A percentile compares a stretch with the other conserved stretches of the same genome.
phyloP scores from a whole-genome alignment of 2,329 filamentous ascomycete genomes.

The Catunica adiposa region DNA sequence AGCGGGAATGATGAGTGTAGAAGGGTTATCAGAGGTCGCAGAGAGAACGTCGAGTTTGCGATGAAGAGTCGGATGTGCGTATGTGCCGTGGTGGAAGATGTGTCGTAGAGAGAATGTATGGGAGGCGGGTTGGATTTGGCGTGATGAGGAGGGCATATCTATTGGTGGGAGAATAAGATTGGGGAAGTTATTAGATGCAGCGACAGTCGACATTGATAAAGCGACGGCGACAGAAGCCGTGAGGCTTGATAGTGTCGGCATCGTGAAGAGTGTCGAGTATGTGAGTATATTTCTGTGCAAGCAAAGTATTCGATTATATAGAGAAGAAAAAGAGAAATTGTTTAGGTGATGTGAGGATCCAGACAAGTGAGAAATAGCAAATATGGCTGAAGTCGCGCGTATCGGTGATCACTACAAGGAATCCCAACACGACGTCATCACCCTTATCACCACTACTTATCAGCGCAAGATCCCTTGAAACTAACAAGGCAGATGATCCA shows the following conservation, averaged over 20 bases:
- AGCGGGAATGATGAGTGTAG: slow-evolving; percentile 41
- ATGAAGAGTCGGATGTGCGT: slow-evolving; percentile 62
- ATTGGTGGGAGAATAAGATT: slow-evolving; percentile 29
- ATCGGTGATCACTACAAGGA: not conserved
- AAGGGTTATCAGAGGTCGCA: not conserved
- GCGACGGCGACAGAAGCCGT: not conserved
- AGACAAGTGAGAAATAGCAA: not conserved
- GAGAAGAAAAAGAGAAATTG: too few species aligned
- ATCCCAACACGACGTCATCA: not conserved
- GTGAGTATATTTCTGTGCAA: too few species aligned
- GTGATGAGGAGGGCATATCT: slow-evolving; percentile 26
- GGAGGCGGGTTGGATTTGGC: slow-evolving; percentile 28
- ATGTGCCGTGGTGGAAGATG: slow-evolving; percentile 80
- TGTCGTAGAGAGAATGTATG: slow-evolving; percentile 61
- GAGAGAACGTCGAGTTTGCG: slow-evolving; percentile 50
- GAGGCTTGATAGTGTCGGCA: too few species aligned
- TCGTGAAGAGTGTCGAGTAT: not conserved
- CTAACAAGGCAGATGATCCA: too few species aligned
- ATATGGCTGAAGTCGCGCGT: not conserved
- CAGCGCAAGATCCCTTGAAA: not conserved
- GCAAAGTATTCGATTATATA: too few species aligned
- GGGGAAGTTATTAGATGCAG: slow-evolving; percentile 24
- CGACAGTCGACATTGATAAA: not conserved
- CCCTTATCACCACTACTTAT: not conserved
- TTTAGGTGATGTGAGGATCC: not conserved